Base-by-base conservation (phyloP, 495 filamentous ascomycete species). In the Amniculicola lignicola region DNA sequence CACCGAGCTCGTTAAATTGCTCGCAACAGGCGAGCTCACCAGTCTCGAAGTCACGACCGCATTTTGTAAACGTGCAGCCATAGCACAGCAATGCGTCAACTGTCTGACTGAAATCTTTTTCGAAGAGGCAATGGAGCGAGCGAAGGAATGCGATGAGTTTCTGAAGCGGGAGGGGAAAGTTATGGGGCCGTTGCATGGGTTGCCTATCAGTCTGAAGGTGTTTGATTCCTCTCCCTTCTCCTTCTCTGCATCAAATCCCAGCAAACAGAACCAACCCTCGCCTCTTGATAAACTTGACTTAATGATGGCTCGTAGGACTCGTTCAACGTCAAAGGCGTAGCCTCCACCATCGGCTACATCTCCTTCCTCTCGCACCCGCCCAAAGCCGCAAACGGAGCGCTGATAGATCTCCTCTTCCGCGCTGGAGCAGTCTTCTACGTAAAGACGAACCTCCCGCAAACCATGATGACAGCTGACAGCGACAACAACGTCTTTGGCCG, bases 61-160 rank as follows among this genome's bases (percentile, higher is more conserved):
- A 27, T 67, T 64, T 48, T 67, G 64, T 33, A 67, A 64, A 33
- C 36, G 64, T 14, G 64, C 64, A 3, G 60, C 64, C 0, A 57
- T 60, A 16, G 64, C 64, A 16, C 64, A 67, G 23, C 64, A 67
- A 36, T 41, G 54, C 19, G 53, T 61, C 10, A 63, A 85, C 61
- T 87, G 84, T 57, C 67, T 87, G 4, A 82, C 79, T 2, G 85
- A 90, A 46, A 81, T 82, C 29, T 77, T 86, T 47, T 87, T 87
- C 57, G 74, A 78, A 22, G 64, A 74, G 10, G 86, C 85, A 2
- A 64, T 87, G 7, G 67, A 70, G 19, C 74, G 78, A 12, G 85
- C 84, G n/a, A 69, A 67, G 4, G 67, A 74, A 25, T 75, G 88
- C 12, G 86, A 89, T 60, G 69, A 69, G 18, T 75, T 78, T 54